Evolutionary conservation across 2,329 filamentous ascomycete species (phyloP), one percentile per base, ranked within the genome.

Genomic region (Fusarium phyllophilum): DNA sequence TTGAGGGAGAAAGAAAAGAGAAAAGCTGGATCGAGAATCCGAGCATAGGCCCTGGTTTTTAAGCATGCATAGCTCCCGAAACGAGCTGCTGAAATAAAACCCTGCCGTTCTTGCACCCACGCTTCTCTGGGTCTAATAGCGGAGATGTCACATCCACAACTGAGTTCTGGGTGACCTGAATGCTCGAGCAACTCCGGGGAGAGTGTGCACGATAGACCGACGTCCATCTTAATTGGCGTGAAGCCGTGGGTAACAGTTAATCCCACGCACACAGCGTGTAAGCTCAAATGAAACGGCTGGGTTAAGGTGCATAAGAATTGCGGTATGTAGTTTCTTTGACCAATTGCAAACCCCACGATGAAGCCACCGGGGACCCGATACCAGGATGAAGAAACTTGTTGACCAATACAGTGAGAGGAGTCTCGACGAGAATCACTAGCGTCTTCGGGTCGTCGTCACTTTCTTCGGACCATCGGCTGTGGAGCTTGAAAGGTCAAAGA

Each of bases 371-470:
- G 24, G 44, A 20, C 54, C 38, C 24, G 14, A 45, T 31, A 38
- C 63, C 58, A 52, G 68, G 70, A 71, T 68, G 33, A 72, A 61
- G 58, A 64, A 26, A 58, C 31, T 54, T 31, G n/a, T 45, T 58
- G 49, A 66, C 76, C 73, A 78, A 76, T 75, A 67, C 54, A 52
- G 57, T 66, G 63, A 68, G 54, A 48, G 55, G 24, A 51, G 61
- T 57, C 55, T 65, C 39, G 33, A 38, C 56, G n/a, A 66, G 48
- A 55, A 71, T 64, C 41, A 55, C 60, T 78, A 77, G 76, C 73
- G 76, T 33, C 68, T 76, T 78, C 77, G 77, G 77, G 73, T 78
- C 77, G 77, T 78, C 77, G 77, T 78, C 70, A 71, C 52, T 55
- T 59, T 56, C 65, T 78, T 78, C 77, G 77, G 77, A 62, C 70